Base-by-base conservation (phyloP, 2,329 filamentous ascomycete genomes). In the Talaromyces sp. region DNA sequence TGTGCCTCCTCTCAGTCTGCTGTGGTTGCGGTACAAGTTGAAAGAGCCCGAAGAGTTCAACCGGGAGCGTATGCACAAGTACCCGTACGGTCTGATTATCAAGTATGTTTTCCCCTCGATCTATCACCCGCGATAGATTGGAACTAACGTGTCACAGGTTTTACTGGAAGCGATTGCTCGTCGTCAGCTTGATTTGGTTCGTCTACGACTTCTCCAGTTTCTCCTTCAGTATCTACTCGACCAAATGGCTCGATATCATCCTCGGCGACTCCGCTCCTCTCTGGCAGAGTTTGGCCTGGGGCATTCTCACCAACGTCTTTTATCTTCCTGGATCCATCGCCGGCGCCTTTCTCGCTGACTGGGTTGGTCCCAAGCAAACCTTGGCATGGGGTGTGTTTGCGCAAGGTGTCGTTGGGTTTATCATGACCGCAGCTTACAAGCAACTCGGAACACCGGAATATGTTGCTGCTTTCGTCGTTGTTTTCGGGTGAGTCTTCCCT, bases 151-250 rank as follows among this genome's bases (percentile, higher is more conserved):
- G 1, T 79, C 82, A 1, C 40, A 82, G 78, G 56, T 92, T 85
- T 68, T 95, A 95, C 72, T 88, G 90, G 74, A 83, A 80, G 67
- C 83, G 89, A 19, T 77, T 95, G n/a, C 66, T 82, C 1, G 73
- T 87, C 19, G 88, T 94, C 56, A 84, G 83, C 61, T 64, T 86
- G 21, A 89, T 95, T 68, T 95, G 91, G 90, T 94, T 94, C 73
- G 82, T 93, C 62, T 95, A 91, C 70, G 85, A 91, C 80, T 96
- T 96, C 73, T 89, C 87, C 2, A 78, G 85, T 2, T 96, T 96
- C 71, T 87, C 88, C 0, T 96, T 96, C 70, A 82, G 88, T 54
- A 90, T 96, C 66, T 97, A 94, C 76, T 89, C 88, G 0, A 86
- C 87, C 1, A 82, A 85, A 28, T 79, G 75, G 76, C 63, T 80